Conservation (phyloP, 345 rosid genomes). For the Odontarrhena argentea region DNA sequence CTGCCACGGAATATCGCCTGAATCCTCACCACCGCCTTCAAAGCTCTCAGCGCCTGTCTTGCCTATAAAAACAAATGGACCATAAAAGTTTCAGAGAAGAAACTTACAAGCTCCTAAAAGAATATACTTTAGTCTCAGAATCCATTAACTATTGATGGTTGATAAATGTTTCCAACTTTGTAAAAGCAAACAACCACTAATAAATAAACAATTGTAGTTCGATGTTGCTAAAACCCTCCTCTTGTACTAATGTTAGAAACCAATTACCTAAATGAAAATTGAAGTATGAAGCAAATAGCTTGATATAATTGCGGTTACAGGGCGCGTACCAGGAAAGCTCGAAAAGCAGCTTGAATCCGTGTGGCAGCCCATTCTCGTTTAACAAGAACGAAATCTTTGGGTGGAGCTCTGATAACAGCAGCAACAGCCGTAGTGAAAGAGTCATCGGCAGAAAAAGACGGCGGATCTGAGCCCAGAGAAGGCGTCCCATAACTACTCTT, state of each 20-base stretch:
- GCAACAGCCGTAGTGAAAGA: constrained; percentile 71
- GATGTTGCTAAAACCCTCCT: not conserved
- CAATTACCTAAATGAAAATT: not conserved
- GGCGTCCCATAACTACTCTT: constrained; percentile 50
- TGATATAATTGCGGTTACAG: not conserved
- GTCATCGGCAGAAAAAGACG: constrained; percentile 49
- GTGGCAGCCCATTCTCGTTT: constrained; percentile 90
- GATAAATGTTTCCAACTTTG: constrained; percentile 21
- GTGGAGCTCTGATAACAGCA: constrained; percentile 69
- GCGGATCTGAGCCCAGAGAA: constrained; percentile 57
- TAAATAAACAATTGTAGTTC: not conserved
- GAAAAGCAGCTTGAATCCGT: constrained; percentile 81
- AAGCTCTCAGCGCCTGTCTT: constrained; percentile 76
- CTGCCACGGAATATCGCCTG: constrained; percentile 89
- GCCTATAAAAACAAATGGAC: constrained; percentile 51
- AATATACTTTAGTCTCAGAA: not conserved
- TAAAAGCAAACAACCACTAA: not conserved
- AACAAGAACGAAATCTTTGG: constrained; percentile 67
- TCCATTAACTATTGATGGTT: constrained; percentile 3
- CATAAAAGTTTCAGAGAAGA: constrained; percentile 16
- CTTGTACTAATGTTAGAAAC: not conserved
- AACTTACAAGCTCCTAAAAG: not conserved
- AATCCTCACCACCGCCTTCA: constrained; percentile 86
- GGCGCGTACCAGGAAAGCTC: constrained; percentile 67
- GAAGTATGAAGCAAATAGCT: not conserved